Percentiles rank a stretch among this genome's conserved stretches.
Conservation (phyloP, 305 asterid genomes). For the Withania somnifera region DNA sequence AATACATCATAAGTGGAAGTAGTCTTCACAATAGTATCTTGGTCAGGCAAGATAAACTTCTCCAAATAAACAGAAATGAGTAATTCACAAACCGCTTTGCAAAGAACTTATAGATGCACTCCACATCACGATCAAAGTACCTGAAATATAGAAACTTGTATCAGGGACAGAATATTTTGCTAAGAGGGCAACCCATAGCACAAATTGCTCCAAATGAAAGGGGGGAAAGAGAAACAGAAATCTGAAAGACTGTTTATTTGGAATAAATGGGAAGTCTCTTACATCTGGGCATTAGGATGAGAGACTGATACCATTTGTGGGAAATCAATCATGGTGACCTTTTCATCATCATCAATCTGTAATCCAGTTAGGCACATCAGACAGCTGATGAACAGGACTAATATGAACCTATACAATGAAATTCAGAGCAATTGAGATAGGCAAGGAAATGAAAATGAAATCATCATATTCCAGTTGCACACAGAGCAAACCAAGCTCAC, state of each 20-base stretch:
- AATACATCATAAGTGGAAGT: not conserved
- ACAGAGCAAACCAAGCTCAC: not conserved
- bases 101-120: constrained; percentile 82
- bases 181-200: not conserved
- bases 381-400: not conserved
- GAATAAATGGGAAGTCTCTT: constrained; percentile 11
- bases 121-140: constrained; percentile 92
- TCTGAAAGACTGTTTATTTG: not conserved
- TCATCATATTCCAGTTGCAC: not conserved
- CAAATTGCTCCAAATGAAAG: not conserved
- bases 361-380: not conserved
- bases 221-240: not conserved
- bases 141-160: constrained; percentile 19
- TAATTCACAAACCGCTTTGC: constrained; percentile 52
- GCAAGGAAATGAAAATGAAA: not conserved
- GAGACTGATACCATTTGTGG: constrained; percentile 98
- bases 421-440: not conserved
- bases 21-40: not conserved
- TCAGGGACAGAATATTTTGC: constrained; percentile 1
- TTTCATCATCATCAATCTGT: constrained; percentile 80
- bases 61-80: not conserved
- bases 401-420: not conserved
- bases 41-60: not conserved
- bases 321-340: constrained; percentile 88
- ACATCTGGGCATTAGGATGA: constrained; percentile 89